A percentile compares a stretch with the other conserved stretches of the same genome.
phyloP scores from a whole-genome alignment of 306 rosid species.

The Vicia sativa region DNA sequence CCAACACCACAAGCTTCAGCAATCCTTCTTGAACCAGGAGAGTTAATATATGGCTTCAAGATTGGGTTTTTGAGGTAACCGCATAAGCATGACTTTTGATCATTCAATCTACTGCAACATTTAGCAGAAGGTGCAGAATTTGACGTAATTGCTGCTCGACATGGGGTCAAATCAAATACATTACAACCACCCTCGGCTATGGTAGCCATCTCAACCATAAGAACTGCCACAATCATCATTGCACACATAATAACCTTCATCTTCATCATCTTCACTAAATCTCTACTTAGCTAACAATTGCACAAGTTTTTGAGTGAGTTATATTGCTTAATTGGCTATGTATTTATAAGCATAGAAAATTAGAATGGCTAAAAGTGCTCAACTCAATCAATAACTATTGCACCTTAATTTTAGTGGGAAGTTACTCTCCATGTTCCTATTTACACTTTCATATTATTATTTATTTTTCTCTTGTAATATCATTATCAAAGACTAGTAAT shows the following conservation, averaged over 20 bases:
- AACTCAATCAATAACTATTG: too few species aligned
- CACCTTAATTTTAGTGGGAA: not conserved
- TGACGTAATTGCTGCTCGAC: conserved; percentile 43
- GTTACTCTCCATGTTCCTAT: not conserved
- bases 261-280: not conserved
- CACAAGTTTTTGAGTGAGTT: not conserved
- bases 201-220: conserved; percentile 27
- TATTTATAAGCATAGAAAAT: not conserved
- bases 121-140: conserved; percentile 1
- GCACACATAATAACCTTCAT: conserved; percentile 36
- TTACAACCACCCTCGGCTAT: conserved; percentile 53
- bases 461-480: too few species aligned
- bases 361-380: not conserved
- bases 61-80: conserved; percentile 53
- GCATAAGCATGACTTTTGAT: conserved; percentile 68
- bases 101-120: conserved; percentile 58
- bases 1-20: conserved; percentile 48
- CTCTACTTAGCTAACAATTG: not conserved
- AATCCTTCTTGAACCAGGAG: conserved; percentile 49
- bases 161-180: conserved; percentile 37
- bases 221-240: conserved; percentile 31
- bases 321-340: not conserved
- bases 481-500: too few species aligned
- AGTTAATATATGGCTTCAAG: conserved; percentile 43
- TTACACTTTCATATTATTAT: too few species aligned